Base-by-base conservation (phyloP, 257 asterid species). In the Rauvolfia tetraphylla region DNA sequence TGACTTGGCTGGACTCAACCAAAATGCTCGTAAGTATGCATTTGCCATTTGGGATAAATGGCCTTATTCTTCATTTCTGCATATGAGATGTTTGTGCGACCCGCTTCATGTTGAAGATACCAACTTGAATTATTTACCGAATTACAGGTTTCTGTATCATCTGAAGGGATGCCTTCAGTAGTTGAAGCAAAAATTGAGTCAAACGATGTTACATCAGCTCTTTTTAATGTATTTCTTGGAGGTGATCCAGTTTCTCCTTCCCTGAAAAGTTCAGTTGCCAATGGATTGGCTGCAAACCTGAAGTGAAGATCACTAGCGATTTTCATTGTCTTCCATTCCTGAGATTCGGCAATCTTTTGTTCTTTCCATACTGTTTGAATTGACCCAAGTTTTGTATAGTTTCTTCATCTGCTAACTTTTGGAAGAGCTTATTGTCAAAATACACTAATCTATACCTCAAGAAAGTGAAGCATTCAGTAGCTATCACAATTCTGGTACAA, bases 181-280 rank as follows among this genome's bases (percentile, higher is more conserved):
- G 78, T 90, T 76, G 99, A 92, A 68, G 97, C 96, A 70, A 85
- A 90, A 66, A 87, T 92, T 49, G 91, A 89, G 80, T 92, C 99
- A 68, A 42, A 85, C 54, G 90, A 89, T 46, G 96, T 91, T 59
- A 80, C 92, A 14, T 87, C 87, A 53, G 93, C 99, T 73, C 90
- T 95, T 71, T 92, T 91, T 59, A 90, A 95, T 58, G 93, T 95
- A 75, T 92, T 92, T 90, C 89, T 91, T 69, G 99, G 98, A 83
- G 83, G 84, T 71, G 84, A 82, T 67, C 85, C 97, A 57, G 98
- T 95, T 84, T 95, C 98, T 68, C 94, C 96, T 53, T 67, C 98
- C 18, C 79, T 95, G 85, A 92, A 91, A 91, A 83, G 87, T 79
- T 92, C 98, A 67, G 86, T 81, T 70, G 77, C 87, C 51, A 71